Conservation (phyloP, 2,329 filamentous ascomycete genomes). For the Nemania serpens region DNA sequence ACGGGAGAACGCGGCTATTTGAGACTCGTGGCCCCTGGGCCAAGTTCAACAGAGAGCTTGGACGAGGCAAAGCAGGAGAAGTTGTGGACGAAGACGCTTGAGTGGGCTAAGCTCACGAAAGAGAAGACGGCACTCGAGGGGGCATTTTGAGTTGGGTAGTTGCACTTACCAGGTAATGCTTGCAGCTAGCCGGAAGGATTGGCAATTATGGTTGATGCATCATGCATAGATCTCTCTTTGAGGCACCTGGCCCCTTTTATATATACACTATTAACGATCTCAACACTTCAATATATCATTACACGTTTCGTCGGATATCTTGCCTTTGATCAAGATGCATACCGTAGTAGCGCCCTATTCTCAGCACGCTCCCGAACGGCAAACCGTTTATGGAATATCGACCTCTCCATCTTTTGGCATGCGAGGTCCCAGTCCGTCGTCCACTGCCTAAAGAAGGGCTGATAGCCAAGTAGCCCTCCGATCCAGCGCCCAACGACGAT, state of each 20-base stretch:
- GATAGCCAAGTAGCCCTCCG: constrained; percentile 45
- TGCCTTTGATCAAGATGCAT: not conserved
- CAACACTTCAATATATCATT: not conserved
- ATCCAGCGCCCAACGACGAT: constrained; percentile 46
- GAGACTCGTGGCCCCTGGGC: constrained; percentile 14
- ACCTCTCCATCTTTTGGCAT: constrained; percentile 42
- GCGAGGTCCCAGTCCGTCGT: constrained; percentile 46
- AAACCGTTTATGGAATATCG: constrained; percentile 38
- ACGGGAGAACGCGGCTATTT: constrained; percentile 44
- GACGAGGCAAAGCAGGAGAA: constrained; percentile 33
- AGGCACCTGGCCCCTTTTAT: too few species aligned
- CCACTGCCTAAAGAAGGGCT: constrained; percentile 45
- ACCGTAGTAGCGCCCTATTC: not conserved
- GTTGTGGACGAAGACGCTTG: constrained; percentile 33
- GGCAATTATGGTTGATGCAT: not conserved
- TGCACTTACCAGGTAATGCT: not conserved
- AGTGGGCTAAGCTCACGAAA: constrained; percentile 33
- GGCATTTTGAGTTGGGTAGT: not conserved
- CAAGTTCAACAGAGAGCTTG: constrained; percentile 32
- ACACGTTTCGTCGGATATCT: not conserved
- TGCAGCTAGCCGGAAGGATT: not conserved
- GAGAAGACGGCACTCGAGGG: constrained; percentile 23
- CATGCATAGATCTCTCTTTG: too few species aligned
- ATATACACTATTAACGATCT: not conserved
- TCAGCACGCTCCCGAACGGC: constrained; percentile 19